Conservation (phyloP, 805 yeast genomes). For the Nakazawaea ishiwadae region DNA sequence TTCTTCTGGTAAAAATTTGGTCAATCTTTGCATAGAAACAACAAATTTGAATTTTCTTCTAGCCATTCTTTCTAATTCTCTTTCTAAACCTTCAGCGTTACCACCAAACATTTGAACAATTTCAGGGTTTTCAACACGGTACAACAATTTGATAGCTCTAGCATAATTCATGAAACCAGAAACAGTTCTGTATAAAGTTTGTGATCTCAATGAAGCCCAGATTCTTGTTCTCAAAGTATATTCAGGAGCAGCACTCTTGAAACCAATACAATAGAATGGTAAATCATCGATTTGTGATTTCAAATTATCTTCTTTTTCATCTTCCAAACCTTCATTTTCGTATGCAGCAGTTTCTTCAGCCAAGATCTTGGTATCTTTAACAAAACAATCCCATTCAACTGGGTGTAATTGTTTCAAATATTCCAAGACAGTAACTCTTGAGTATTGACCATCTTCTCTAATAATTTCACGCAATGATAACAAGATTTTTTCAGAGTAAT, state of each 20-base stretch:
- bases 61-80: slow-evolving; percentile 90
- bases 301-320: slow-evolving; percentile 61
- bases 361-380: slow-evolving; percentile 89
- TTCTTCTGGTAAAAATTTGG: slow-evolving; percentile 68
- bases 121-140: slow-evolving; percentile 93
- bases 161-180: slow-evolving; percentile 99
- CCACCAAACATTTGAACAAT: slow-evolving; percentile 98
- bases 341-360: slow-evolving; percentile 92
- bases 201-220: slow-evolving; percentile 98
- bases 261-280: slow-evolving; percentile 95
- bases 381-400: slow-evolving; percentile 96
- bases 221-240: slow-evolving; percentile 94
- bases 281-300: slow-evolving; percentile 85
- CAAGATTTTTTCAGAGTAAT: slow-evolving; percentile 90
- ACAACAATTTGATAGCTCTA: slow-evolving; percentile 88
- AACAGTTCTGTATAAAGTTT: slow-evolving; percentile 93
- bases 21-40: slow-evolving; percentile 83
- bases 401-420: slow-evolving; percentile 94
- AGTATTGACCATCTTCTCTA: slow-evolving; percentile 94
- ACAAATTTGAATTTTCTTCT: slow-evolving; percentile 76
- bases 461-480: slow-evolving; percentile 93
- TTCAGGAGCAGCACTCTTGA: slow-evolving; percentile 96
- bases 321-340: slow-evolving; percentile 46
- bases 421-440: slow-evolving; percentile 90
- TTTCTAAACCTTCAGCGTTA: slow-evolving; percentile 92